phyloP scores from a whole-genome alignment of 306 rosid genomes.

The Cotoneaster glaucophyllus region DNA sequence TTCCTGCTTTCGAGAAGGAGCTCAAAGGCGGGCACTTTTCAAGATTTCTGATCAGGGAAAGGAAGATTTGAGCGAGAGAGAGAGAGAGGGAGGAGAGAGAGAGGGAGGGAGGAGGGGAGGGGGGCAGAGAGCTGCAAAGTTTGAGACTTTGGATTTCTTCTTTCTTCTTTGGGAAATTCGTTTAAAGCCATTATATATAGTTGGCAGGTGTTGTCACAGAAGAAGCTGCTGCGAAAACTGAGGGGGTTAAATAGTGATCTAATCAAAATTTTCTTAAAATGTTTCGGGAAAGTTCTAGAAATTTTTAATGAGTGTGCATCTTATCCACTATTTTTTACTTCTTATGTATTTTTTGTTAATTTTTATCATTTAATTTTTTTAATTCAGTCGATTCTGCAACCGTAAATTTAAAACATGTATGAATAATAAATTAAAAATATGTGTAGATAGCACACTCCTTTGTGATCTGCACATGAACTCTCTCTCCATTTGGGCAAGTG shows the following conservation, averaged over 20 bases:
- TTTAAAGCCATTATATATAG: constrained; percentile 30
- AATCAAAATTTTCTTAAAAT: not conserved
- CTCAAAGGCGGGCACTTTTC: not conserved
- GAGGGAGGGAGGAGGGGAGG: no score
- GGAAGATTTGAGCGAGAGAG: not conserved
- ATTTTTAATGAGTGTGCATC: no score
- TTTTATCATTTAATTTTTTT: no score
- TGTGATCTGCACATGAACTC: not conserved
- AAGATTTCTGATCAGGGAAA: not conserved
- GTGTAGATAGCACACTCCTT: not conserved
- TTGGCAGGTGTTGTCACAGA: not conserved
- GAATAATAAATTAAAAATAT: no score
- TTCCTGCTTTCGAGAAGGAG: not conserved
- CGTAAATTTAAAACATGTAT: no score
- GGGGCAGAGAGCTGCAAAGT: not conserved
- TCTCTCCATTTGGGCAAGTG: constrained; percentile 22
- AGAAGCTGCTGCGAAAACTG: not conserved
- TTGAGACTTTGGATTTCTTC: not conserved
- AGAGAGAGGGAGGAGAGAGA: no score
- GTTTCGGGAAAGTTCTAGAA: no score
- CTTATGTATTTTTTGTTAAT: rapidly evolving
- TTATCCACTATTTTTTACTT: no score
- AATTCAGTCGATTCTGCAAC: rapidly evolving
- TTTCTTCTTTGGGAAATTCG: constrained; percentile 31
- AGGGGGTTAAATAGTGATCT: constrained; percentile 2